Evolutionary conservation across 2,329 filamentous ascomycete genomes (phyloP).

Genomic region (Calonectria pauciramosa): DNA sequence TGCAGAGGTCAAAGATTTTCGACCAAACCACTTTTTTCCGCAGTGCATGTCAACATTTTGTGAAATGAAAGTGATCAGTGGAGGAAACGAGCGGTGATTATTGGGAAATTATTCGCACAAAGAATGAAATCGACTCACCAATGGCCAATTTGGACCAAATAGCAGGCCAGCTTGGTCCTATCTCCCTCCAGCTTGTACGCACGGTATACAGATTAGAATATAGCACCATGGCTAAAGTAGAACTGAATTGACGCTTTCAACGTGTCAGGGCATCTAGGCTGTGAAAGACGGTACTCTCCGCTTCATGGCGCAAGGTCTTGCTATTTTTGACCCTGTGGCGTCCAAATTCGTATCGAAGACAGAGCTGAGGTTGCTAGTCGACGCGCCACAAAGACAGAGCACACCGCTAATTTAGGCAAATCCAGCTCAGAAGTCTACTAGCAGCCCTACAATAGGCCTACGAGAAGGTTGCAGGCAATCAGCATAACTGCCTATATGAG

Average conservation of each 20-base stretch:
- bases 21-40: neutral
- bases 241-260: neutral
- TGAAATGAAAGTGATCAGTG: neutral
- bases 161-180: neutral
- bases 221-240: neutral
- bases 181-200: no score
- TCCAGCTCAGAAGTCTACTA: neutral
- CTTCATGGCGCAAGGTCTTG: neutral
- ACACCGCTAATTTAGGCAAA: neutral
- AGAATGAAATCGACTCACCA: neutral
- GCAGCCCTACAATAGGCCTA: neutral
- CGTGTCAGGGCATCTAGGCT: neutral
- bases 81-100: neutral
- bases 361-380: neutral
- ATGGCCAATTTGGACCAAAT: neutral
- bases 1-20: neutral
- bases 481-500: neutral
- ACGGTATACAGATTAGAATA: neutral
- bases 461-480: no score
- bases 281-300: neutral
- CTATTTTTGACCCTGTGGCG: neutral
- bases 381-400: neutral
- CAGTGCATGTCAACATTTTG: neutral
- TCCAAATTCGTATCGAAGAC: neutral
- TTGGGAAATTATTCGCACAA: neutral